These are phyloP conservation scores for Candida sp. DNA, from an alignment of 1,139 yeast species.

Conservation along the genomic window DNA sequence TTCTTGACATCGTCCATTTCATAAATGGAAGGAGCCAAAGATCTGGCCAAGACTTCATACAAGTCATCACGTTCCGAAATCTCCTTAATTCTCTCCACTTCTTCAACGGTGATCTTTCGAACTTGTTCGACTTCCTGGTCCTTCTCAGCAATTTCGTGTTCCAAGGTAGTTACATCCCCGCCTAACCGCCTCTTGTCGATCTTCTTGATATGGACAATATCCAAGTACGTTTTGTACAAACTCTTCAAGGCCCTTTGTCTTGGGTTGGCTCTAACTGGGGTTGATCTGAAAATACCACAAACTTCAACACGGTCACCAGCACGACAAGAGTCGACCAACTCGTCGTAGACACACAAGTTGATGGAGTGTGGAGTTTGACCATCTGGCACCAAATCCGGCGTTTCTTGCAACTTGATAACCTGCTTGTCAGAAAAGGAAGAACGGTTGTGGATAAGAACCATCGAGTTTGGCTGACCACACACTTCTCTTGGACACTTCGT, in stretches of 20 bases:
- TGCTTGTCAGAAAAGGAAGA: slow-evolving; percentile 95
- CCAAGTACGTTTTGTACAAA: slow-evolving; percentile 90
- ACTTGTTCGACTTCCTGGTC: slow-evolving; percentile 80
- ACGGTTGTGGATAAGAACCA: slow-evolving; percentile 91
- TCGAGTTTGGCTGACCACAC: slow-evolving; percentile 86
- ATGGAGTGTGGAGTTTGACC: slow-evolving; percentile 99
- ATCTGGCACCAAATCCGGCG: slow-evolving; percentile 98
- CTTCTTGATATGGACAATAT: slow-evolving; percentile 91
- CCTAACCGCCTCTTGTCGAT: slow-evolving; percentile 84
- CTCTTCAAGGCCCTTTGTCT: slow-evolving; percentile 84
- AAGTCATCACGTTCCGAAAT: slow-evolving; percentile 74
- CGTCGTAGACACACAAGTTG: slow-evolving; percentile 94
- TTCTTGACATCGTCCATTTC: slow-evolving; percentile 97
- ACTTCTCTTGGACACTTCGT: slow-evolving; percentile 87
- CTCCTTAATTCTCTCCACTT: slow-evolving; percentile 63
- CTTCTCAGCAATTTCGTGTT: slow-evolving; percentile 45
- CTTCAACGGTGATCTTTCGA: slow-evolving; percentile 70
- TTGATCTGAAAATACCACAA: slow-evolving; percentile 92
- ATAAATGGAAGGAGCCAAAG: slow-evolving; percentile 94
- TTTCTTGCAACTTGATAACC: slow-evolving; percentile 91
- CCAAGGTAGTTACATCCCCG: slow-evolving; percentile 72
- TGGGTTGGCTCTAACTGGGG: slow-evolving; percentile 89
- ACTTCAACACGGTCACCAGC: slow-evolving; percentile 98
- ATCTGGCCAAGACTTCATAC: slow-evolving; percentile 87
- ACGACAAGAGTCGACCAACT: slow-evolving; percentile 89